phyloP scores from a whole-genome alignment of 2,329 filamentous ascomycete genomes.

The Coleophoma eucalyptorum region DNA sequence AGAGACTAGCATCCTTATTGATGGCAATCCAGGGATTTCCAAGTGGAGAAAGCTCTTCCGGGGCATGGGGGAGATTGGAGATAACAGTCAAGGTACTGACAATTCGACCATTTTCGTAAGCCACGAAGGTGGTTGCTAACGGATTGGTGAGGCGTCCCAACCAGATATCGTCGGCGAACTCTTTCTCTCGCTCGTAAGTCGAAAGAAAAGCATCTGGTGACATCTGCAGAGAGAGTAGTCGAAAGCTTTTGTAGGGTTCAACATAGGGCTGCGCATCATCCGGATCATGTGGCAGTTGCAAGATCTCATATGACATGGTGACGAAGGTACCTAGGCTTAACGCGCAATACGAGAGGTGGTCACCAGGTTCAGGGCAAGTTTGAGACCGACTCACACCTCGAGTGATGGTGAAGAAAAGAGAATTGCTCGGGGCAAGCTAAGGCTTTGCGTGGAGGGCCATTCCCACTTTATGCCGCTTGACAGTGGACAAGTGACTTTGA shows the following conservation, averaged over 20 bases:
- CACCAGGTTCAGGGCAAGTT: background rate
- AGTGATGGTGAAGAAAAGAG: no score
- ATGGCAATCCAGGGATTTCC: conserved; percentile 15
- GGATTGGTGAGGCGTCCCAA: conserved; percentile 31
- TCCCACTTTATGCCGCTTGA: no score
- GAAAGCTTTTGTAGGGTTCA: conserved; percentile 20
- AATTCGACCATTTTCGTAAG: conserved; percentile 22
- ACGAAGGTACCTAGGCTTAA: background rate
- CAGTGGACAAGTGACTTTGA: no score
- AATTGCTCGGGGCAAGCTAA: no score
- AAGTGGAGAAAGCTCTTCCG: conserved; percentile 5
- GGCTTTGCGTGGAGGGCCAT: no score
- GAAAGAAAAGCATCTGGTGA: conserved; percentile 33
- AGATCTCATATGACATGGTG: conserved; percentile 19
- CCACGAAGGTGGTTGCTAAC: conserved; percentile 29
- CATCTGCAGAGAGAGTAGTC: conserved; percentile 17
- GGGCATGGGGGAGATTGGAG: conserved; percentile 23
- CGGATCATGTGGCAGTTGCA: conserved; percentile 19
- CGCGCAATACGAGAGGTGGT: background rate
- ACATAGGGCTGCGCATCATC: conserved; percentile 13
- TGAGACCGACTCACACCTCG: background rate
- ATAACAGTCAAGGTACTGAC: conserved; percentile 28
- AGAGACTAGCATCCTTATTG: background rate
- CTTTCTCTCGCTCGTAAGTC: conserved; percentile 30
- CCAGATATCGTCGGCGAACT: conserved; percentile 32